Base-by-base conservation (phyloP, 495 filamentous ascomycete genomes). In the Penicillium pulvis region DNA sequence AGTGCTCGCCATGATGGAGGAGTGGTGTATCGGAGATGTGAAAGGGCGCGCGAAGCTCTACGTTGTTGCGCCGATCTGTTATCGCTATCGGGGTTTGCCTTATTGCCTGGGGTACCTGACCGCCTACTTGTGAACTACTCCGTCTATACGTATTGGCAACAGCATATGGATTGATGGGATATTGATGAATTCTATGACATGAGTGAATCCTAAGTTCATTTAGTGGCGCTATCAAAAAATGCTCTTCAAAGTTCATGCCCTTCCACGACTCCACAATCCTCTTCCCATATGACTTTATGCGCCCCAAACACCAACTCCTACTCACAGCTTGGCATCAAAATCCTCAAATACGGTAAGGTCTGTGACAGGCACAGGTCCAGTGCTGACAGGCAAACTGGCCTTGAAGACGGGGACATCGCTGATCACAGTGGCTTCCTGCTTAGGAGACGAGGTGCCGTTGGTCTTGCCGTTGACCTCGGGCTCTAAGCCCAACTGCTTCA, bases 291-390 rank as follows among this genome's bases (percentile, higher is more conserved):
- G 10, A 36, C 33, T 53, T 57, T 41, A 33, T 53, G 35, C 46
- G 23, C 42, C 53, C 41, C 11, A 51, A 49, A 41, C 50, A 65
- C 56, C 51, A 56, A 52, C n/a, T 16, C 12, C 36, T 19, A 31
- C 23, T 81, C 71, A 91, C 48, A 94, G 82, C 76, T 94, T 94
- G 12, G 89, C 73, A 51, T 87, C 88, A 60, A 86, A 74, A 58
- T 96, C 92, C 72, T 93, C 90, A 66, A 89, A 96, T 56, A 91
- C 90, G 60, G 77, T 88, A 49, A 97, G 75, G 66, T 91, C 85
- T 53, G 76, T 83, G n/a, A 90, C 81, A 1, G 92, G 83, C 53
- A 78, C 80, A 1, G 91, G 84, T 0, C 89, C 92, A 26, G 81
- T 76, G 60, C 84, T 92, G 46, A 89, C 81, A 57, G 80, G 75